A percentile compares a stretch with the other conserved stretches of the same genome.
Evolutionary conservation across 495 filamentous ascomycete genomes (phyloP).

Genomic region (Bombardia bombarda): DNA sequence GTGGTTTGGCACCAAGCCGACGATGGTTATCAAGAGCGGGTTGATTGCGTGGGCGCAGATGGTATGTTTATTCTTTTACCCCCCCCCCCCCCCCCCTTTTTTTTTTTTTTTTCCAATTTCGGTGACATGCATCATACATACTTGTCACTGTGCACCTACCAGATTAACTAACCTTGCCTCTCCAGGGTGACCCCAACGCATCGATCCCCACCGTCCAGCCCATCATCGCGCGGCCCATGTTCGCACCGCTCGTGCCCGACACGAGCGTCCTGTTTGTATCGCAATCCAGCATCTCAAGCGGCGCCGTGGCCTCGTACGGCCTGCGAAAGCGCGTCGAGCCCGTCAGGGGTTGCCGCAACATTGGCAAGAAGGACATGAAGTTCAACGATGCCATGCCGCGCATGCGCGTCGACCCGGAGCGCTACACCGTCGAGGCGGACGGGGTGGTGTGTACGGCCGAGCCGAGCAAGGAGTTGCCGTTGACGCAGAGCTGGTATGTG

Average conservation of each 20-base stretch:
- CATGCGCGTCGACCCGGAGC: conserved; percentile 93
- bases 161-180: neutral
- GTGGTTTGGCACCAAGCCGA: conserved; percentile 85
- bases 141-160: neutral
- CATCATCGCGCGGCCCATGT: conserved; percentile 81
- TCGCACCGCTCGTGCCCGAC: conserved; percentile 61
- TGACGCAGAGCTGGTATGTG: conserved; percentile 76
- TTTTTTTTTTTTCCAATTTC: neutral
- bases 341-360: conserved; percentile 68
- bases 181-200: conserved; percentile 83
- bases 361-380: conserved; percentile 91
- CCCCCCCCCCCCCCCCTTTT: too few relatives aligned
- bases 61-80: conserved; percentile 38
- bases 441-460: conserved; percentile 67
- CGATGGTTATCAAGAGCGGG: conserved; percentile 78
- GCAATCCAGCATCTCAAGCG: conserved; percentile 56
- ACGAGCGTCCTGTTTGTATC: conserved; percentile 82
- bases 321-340: conserved; percentile 76
- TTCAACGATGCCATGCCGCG: conserved; percentile 80
- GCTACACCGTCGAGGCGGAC: conserved; percentile 85
- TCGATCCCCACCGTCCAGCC: conserved; percentile 90
- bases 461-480: conserved; percentile 62
- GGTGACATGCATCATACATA: neutral
- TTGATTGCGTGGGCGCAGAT: conserved; percentile 83
- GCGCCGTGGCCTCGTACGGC: conserved; percentile 59